Evolutionary conservation across 495 filamentous ascomycete genomes (phyloP).

Genomic region (Aspergillus ostianus): DNA sequence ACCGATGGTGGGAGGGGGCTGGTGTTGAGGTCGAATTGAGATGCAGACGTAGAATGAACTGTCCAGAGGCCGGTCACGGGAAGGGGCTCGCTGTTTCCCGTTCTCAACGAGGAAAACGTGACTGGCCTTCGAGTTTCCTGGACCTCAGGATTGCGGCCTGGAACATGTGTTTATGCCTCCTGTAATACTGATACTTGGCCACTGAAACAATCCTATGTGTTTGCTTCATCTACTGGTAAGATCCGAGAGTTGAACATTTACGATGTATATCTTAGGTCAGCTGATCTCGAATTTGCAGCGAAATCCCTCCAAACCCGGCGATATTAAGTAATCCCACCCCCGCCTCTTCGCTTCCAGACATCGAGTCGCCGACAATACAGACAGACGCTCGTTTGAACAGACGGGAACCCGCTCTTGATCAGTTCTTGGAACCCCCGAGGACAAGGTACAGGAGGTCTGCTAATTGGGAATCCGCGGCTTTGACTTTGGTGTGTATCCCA

Average conservation of each 20-base stretch:
- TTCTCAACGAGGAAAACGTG: not conserved
- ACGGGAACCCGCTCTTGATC: not conserved
- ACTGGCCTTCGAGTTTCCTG: not conserved
- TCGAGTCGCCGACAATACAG: too few relatives aligned
- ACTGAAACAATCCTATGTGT: too few relatives aligned
- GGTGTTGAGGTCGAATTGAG: not conserved
- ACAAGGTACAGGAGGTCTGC: not conserved
- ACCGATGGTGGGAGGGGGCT: too few relatives aligned
- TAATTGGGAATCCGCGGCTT: too few relatives aligned
- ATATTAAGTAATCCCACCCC: not conserved
- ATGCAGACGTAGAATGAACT: not conserved
- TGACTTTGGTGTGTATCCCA: too few relatives aligned
- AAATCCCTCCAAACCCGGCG: not conserved
- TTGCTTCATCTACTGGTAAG: too few relatives aligned
- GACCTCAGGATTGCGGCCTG: not conserved
- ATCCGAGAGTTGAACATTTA: not conserved
- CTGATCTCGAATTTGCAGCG: not conserved
- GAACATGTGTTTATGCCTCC: not conserved
- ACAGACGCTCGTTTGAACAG: not conserved
- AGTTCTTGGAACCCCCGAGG: not conserved
- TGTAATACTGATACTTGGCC: not conserved
- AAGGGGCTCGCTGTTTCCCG: not conserved
- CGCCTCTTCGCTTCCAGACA: not conserved
- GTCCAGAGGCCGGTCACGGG: not conserved
- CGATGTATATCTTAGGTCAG: not conserved